Base-by-base conservation (phyloP, 108 stramenopile genomes). In the Pseudonitzschia multistriata region DNA sequence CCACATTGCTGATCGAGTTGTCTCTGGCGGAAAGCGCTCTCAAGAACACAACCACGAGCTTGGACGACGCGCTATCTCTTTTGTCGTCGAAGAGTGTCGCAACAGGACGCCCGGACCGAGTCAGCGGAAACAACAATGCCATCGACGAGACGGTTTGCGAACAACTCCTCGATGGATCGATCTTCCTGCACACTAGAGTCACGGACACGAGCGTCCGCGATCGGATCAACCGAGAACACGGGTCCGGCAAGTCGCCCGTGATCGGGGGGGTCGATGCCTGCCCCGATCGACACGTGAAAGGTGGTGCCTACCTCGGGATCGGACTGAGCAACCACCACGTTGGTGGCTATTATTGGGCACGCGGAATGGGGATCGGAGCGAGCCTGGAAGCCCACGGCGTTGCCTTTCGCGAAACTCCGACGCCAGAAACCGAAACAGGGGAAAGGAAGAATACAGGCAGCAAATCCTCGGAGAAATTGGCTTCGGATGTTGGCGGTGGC, bases 271-370 rank as follows among this genome's bases (percentile, higher is more conserved):
- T 77, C 14, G 76, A 77, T 63, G 36, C 11, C 62, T 31, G 48
- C 47, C 22, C 64, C 14, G 21, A 40, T 4, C 19, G 49, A 10
- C 52, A 29, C 29, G 24, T 76, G 24, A 62, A 62, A 3, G 57
- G 57, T n/a, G 60, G 60, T 22, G 73, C 70, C 11, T 63, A 71
- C 53, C 49, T 91, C 21, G 85, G 84, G 11, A 73, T 91, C 24
- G 90, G 90, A 17, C 62, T 88, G 52, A 82, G 82, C 71, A 91
- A 91, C 76, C 90, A 91, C 80, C 87, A 88, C 63, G 90, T 88
- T 1, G 87, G 87, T 10, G 79, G 78, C 21, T 91, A 91, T 63
- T 91, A 91, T 50, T 91, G 90, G 86, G 90, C 90, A 7, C 59
- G 90, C 34, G 79, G 80, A 39, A 84, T 85, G 36, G 90, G 90